A percentile compares a stretch with the other conserved stretches of the same genome.
Evolutionary conservation across 2,329 filamentous ascomycete genomes (phyloP).

Genomic region (Alternaria sp.): DNA sequence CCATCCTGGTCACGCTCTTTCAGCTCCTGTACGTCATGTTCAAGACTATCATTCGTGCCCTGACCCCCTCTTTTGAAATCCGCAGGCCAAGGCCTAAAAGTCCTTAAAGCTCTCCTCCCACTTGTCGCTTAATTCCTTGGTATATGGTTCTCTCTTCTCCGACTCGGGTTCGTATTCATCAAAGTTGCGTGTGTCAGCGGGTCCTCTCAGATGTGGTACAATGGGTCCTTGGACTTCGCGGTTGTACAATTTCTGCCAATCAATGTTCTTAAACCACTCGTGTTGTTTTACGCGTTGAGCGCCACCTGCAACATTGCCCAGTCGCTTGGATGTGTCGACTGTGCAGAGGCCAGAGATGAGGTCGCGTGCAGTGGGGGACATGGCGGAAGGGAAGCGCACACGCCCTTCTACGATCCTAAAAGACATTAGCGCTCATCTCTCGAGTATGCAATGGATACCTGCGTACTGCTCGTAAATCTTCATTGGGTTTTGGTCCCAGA

Average conservation of each 20-base stretch:
- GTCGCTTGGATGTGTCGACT: constrained; percentile 77
- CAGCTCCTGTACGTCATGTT: background rate
- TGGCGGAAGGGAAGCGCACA: constrained; percentile 73
- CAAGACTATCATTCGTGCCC: background rate
- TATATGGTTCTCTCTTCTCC: constrained; percentile 70
- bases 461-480: constrained; percentile 78
- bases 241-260: constrained; percentile 76
- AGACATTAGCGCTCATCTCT: background rate
- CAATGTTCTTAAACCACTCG: constrained; percentile 74
- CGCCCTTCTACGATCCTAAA: constrained; percentile 79
- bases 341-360: constrained; percentile 80
- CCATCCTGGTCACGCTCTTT: background rate
- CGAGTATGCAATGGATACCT: background rate
- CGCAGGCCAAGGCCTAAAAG: constrained; percentile 60
- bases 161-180: constrained; percentile 84
- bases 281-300: constrained; percentile 76
- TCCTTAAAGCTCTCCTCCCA: constrained; percentile 77
- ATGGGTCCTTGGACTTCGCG: constrained; percentile 74
- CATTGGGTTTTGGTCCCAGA: constrained; percentile 86
- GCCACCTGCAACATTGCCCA: constrained; percentile 81
- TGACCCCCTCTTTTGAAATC: background rate
- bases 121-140: constrained; percentile 70
- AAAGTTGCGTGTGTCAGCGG: constrained; percentile 81
- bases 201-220: constrained; percentile 74
- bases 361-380: constrained; percentile 74